Base-by-base conservation (phyloP, 2,329 filamentous ascomycete genomes). In the Podosphaera leucotricha region DNA sequence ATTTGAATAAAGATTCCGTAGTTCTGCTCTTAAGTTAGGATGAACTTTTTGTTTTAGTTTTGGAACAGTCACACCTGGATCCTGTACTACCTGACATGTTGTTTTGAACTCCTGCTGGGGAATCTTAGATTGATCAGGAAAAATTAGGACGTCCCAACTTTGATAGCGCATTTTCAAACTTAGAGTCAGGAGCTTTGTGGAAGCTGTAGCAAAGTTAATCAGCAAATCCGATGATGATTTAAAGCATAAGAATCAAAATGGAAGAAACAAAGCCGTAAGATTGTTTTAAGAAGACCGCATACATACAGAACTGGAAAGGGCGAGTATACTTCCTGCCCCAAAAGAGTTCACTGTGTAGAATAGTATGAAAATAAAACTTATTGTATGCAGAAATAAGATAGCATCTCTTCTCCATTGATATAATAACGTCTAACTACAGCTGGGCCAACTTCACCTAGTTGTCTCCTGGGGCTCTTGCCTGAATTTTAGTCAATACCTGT, bases 51-150 rank as follows among this genome's bases (percentile, higher is more conserved):
- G 15, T 36, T 11, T 24, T 16, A 16, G 1, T n/a, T 24, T 18
- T 26, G 30, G 16, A 41, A 4, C 8, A 5, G 11, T 38, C 57
- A 45, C 48, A 62, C 63, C 62, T 50, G 57, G 58, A 48, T 72
- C 70, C 46, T 62, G 62, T 30, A 76, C 69, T 26, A 78, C 73
- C 57, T 80, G 78, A 58, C 81, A 92, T 48, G 72, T 68, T 6
- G 81, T 82, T 55, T 75, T 77, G 66, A 90, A 92, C 60, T 92
- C 84, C 59, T 82, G 80, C 45, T 86, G 61, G 1, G 84, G 84
- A 11, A 79, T 62, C 53, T 74, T 76, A 52, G 68, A 75, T 48
- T 60, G 61, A 15, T 64, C 63, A 0, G 81, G 77, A 57, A 92
- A 92, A 48, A 92, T 66, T 38, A 92, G 71, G 45, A 90, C 71